phyloP scores from a whole-genome alignment of 306 rosid genomes.

The Quillaja saponaria region DNA sequence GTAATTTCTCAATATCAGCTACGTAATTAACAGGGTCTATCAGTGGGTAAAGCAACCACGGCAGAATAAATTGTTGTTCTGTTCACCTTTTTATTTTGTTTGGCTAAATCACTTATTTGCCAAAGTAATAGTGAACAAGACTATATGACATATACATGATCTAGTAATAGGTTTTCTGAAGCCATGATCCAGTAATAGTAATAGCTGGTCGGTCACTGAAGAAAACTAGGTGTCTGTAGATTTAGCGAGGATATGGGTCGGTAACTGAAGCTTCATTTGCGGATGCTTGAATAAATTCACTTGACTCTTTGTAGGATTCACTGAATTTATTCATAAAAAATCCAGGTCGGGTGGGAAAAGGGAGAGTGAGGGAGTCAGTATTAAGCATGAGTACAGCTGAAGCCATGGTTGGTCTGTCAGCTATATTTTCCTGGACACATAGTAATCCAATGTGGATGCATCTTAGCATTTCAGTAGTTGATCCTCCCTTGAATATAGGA shows the following conservation, averaged over 20 bases:
- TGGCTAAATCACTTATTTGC: no score
- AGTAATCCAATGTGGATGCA: constrained; percentile 64
- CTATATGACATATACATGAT: no score
- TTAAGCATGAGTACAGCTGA: constrained; percentile 35
- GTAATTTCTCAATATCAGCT: no score
- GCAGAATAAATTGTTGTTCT: no score
- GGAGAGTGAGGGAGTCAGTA: constrained; percentile 32
- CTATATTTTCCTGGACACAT: constrained; percentile 49
- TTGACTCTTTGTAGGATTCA: not conserved
- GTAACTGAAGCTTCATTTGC: constrained; percentile 28
- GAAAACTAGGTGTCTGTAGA: no score
- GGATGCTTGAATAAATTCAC: not conserved
- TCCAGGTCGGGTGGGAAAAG: constrained; percentile 37
- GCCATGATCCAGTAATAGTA: no score
- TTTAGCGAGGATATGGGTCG: constrained; percentile 38
- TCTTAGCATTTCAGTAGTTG: constrained; percentile 38
- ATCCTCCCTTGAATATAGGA: constrained; percentile 18
- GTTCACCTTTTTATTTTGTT: no score
- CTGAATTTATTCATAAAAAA: constrained; percentile 23
- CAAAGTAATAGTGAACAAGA: no score
- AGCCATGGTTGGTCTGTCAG: constrained; percentile 52
- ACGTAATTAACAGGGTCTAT: no score
- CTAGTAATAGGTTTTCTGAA: no score
- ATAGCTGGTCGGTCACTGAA: no score
- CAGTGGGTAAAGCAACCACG: no score